phyloP scores from a whole-genome alignment of 345 rosid species.

The Barbarea vulgaris region DNA sequence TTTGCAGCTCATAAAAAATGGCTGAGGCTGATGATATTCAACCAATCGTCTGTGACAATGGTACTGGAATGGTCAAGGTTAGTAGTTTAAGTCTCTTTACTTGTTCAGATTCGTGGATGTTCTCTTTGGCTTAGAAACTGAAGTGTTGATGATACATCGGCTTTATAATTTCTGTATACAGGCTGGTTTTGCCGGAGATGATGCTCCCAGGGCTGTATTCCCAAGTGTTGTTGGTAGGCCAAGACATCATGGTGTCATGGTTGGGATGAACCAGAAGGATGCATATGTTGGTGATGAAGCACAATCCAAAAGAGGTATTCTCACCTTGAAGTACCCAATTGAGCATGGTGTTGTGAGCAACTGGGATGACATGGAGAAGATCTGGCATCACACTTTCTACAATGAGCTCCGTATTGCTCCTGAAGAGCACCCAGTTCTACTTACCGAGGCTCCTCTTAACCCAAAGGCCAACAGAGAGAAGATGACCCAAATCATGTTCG shows the following conservation, averaged over 20 bases:
- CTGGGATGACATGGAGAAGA: conserved; percentile 71
- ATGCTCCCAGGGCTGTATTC: conserved; percentile 67
- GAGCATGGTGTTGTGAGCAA: conserved; percentile 76
- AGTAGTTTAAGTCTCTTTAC: background rate
- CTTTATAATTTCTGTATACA: background rate
- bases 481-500: conserved; percentile 68
- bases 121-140: background rate
- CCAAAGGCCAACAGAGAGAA: conserved; percentile 70
- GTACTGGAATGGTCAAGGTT: conserved; percentile 47
- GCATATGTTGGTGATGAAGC: conserved; percentile 72
- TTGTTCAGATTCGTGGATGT: background rate
- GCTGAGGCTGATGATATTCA: conserved; percentile 50
- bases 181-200: conserved; percentile 68
- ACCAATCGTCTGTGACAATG: conserved; percentile 51
- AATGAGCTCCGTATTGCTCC: conserved; percentile 66
- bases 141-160: background rate
- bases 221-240: conserved; percentile 75
- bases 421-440: conserved; percentile 64
- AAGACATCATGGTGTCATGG: conserved; percentile 70
- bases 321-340: conserved; percentile 63
- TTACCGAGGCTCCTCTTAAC: conserved; percentile 67
- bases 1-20: conserved; percentile 40
- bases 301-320: conserved; percentile 68
- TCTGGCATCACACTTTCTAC: conserved; percentile 73
- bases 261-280: conserved; percentile 70